phyloP scores from a whole-genome alignment of 169 alveolate species.

The Cryptosporidium sp. region DNA sequence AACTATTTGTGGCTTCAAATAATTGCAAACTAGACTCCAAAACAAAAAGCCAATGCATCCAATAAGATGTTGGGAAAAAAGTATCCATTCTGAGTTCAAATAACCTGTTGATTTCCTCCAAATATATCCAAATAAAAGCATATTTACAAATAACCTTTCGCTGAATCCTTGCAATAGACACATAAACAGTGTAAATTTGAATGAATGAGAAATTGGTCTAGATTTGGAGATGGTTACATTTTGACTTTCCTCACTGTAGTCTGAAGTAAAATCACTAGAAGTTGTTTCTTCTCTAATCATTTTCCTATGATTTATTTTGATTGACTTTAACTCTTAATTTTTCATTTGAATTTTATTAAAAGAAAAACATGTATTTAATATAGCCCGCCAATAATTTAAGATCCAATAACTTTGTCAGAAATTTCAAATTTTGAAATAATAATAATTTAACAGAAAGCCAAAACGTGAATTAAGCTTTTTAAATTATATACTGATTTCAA shows the following conservation, averaged over 20 bases:
- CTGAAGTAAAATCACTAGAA: conserved; percentile 26
- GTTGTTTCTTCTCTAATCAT: conserved; percentile 29
- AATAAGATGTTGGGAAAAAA: conserved; percentile 38
- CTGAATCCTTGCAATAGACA: conserved; percentile 53
- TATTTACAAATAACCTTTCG: conserved; percentile 19
- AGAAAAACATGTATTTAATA: background rate
- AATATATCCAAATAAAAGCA: conserved; percentile 25
- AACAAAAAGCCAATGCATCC: conserved; percentile 46
- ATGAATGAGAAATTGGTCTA: background rate
- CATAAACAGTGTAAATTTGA: conserved; percentile 34
- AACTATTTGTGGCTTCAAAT: conserved; percentile 16
- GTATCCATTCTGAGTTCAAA: conserved; percentile 4
- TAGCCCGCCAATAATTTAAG: conserved; percentile 8
- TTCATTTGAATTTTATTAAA: no score
- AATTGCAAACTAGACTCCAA: conserved; percentile 54
- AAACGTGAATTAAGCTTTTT: background rate
- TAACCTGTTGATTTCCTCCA: background rate
- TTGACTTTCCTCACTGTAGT: conserved; percentile 13
- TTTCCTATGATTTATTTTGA: background rate
- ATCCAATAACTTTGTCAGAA: background rate
- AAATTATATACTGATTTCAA: no score
- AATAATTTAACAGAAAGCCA: no score
- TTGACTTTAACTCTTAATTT: background rate
- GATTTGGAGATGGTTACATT: background rate
- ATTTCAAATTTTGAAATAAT: background rate